phyloP scores from a whole-genome alignment of 1,284 basidiomycete genomes.

The Irpex rosettiformis region DNA sequence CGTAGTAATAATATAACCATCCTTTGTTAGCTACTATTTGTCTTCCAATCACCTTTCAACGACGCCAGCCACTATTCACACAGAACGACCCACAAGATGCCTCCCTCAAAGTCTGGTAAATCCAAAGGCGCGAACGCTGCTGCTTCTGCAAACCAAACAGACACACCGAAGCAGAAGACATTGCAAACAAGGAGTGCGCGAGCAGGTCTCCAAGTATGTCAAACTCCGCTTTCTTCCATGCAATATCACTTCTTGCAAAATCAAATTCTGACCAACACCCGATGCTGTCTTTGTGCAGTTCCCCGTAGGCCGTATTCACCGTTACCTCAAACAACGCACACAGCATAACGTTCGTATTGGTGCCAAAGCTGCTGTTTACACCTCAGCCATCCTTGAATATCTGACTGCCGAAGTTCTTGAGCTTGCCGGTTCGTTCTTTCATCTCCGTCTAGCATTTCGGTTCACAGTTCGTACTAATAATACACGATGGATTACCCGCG shows the following conservation, averaged over 20 bases:
- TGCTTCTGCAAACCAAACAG: conserved; percentile 30
- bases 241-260: too few species aligned
- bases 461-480: neutral
- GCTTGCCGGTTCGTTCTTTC: conserved; percentile 64
- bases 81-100: too few species aligned
- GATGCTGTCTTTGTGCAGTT: too few species aligned
- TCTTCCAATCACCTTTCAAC: neutral
- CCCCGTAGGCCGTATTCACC: conserved; percentile 91
- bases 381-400: conserved; percentile 89
- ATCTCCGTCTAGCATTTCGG: neutral
- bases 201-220: conserved; percentile 78
- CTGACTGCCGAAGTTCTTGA: conserved; percentile 90
- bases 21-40: too few species aligned
- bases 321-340: conserved; percentile 91
- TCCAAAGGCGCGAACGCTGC: conserved; percentile 15
- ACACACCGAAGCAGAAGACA: conserved; percentile 35
- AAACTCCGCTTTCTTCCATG: too few species aligned
- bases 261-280: too few species aligned
- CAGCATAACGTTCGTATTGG: conserved; percentile 93
- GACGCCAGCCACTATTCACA: neutral
- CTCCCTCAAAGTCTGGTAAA: conserved; percentile 18
- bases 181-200: conserved; percentile 76
- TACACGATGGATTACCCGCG: neutral
- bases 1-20: too few species aligned
- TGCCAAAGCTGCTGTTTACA: conserved; percentile 90